Evolutionary conservation across 2,329 filamentous ascomycete genomes (phyloP).

Genomic region (Venturia effusa): DNA sequence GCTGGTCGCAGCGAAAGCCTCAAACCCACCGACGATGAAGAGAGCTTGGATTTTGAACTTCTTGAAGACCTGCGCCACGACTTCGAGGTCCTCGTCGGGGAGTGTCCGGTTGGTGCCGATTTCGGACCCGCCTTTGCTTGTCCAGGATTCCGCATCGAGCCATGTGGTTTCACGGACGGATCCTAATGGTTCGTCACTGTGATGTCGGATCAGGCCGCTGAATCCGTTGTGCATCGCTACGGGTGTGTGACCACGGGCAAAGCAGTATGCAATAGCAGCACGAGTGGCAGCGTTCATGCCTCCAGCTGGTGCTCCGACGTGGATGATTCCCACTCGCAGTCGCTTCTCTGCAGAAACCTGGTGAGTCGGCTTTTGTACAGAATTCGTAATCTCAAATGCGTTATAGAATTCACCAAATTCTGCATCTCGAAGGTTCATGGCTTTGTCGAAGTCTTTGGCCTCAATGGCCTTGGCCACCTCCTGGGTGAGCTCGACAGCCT

Average conservation of each 20-base stretch:
- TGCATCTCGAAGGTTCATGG: constrained; percentile 80
- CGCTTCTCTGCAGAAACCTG: constrained; percentile 59
- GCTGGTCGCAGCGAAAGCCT: constrained; percentile 86
- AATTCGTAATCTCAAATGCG: constrained; percentile 84
- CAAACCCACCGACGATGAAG: constrained; percentile 89
- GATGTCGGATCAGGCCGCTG: constrained; percentile 83
- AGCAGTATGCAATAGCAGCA: constrained; percentile 84
- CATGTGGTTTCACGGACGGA: constrained; percentile 79
- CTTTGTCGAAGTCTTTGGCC: constrained; percentile 72
- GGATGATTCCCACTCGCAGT: constrained; percentile 86
- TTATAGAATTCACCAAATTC: constrained; percentile 91
- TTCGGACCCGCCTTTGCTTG: constrained; percentile 91
- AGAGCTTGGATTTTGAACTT: constrained; percentile 83
- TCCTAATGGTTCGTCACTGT: constrained; percentile 69
- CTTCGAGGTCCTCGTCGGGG: constrained; percentile 81
- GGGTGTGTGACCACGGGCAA: constrained; percentile 84
- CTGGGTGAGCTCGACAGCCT: constrained; percentile 80
- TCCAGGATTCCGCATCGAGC: constrained; percentile 93
- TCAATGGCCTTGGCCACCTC: constrained; percentile 73
- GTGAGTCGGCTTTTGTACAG: constrained; percentile 60
- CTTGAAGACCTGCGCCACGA: constrained; percentile 72
- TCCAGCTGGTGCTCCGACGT: constrained; percentile 32
- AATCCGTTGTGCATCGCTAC: constrained; percentile 95
- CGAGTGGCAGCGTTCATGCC: constrained; percentile 97
- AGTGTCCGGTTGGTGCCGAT: constrained; percentile 96